These are phyloP conservation scores for Kandelia obovata DNA, from an alignment of 345 rosid genomes.

Conservation along the genomic window DNA sequence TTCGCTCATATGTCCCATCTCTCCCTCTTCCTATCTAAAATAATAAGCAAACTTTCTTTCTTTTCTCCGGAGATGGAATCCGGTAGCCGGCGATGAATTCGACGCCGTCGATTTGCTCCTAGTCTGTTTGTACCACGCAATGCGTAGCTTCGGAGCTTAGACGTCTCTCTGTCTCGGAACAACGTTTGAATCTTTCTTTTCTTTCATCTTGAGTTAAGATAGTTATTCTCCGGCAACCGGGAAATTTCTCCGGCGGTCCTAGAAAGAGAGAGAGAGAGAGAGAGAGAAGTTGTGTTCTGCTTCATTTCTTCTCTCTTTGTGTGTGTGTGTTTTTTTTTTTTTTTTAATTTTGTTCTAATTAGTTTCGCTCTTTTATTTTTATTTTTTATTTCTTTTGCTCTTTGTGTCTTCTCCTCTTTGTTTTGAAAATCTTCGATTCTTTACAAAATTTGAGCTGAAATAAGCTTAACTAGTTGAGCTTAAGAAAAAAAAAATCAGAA, in stretches of 20 bases:
- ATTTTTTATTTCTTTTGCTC: not conserved
- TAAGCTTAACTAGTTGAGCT: not conserved
- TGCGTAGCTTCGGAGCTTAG: not conserved
- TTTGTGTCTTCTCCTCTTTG: not conserved
- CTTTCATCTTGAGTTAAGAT: not conserved
- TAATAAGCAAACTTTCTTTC: not conserved
- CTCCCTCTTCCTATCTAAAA: not conserved
- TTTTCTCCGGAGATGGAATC: slow-evolving; percentile 12
- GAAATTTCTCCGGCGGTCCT: not conserved
- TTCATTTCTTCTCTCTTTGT: slow-evolving; percentile 11
- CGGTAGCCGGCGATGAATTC: slow-evolving; percentile 25
- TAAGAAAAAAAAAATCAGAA: too few relatives aligned
- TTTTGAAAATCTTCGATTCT: slow-evolving; percentile 5
- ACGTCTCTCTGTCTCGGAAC: not conserved
- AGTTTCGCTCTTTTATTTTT: not conserved
- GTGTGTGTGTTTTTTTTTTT: not conserved
- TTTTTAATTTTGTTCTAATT: not conserved
- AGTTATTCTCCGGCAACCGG: slow-evolving; percentile 10
- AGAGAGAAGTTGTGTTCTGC: not conserved
- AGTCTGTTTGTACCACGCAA: slow-evolving; percentile 2
- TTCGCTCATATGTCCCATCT: slow-evolving; percentile 43
- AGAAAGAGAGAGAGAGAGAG: too few relatives aligned
- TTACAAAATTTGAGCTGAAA: slow-evolving; percentile 4
- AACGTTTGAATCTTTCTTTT: too few relatives aligned
- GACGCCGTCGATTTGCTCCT: slow-evolving; percentile 14